These are phyloP conservation scores for Geotrichum reessii DNA, from an alignment of 1,139 yeast species.

Conservation along the genomic window DNA sequence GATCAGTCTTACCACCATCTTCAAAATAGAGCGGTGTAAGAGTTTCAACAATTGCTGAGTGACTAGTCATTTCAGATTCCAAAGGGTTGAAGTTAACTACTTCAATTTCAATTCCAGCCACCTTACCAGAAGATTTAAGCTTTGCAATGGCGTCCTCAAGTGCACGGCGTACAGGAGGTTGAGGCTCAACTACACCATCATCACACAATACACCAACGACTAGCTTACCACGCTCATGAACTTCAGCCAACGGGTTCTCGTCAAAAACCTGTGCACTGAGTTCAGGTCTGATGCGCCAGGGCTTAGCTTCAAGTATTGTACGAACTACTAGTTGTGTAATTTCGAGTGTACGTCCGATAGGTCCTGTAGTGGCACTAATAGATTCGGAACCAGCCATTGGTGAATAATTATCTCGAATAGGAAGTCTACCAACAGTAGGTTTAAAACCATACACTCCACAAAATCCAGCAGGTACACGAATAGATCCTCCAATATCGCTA, in stretches of 20 bases:
- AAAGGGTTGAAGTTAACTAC: not conserved
- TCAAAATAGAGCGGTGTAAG: not conserved
- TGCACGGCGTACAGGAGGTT: not conserved
- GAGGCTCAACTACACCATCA: not conserved
- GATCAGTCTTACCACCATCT: not conserved
- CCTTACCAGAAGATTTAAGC: not conserved
- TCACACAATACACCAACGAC: not conserved
- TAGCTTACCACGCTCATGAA: conserved; percentile 20
- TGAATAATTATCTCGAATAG: conserved; percentile 39
- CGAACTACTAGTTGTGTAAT: conserved; percentile 55
- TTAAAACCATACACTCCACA: conserved; percentile 51
- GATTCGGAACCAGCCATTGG: conserved; percentile 46
- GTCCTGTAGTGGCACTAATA: conserved; percentile 44
- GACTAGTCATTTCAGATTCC: not conserved
- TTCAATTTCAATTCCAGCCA: not conserved
- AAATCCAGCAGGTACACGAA: conserved; percentile 51
- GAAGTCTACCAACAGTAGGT: conserved; percentile 46
- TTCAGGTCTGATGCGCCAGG: conserved; percentile 53
- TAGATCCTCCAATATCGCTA: conserved; percentile 61
- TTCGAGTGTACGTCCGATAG: conserved; percentile 45
- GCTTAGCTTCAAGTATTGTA: conserved; percentile 45
- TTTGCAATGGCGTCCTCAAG: not conserved
- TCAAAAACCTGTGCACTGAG: conserved; percentile 48
- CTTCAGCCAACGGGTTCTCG: conserved; percentile 31
- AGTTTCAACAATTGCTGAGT: not conserved